Percentiles rank a stretch among this genome's conserved stretches.
phyloP scores from a whole-genome alignment of 169 alveolate species.

The Eimeria falciformis region DNA sequence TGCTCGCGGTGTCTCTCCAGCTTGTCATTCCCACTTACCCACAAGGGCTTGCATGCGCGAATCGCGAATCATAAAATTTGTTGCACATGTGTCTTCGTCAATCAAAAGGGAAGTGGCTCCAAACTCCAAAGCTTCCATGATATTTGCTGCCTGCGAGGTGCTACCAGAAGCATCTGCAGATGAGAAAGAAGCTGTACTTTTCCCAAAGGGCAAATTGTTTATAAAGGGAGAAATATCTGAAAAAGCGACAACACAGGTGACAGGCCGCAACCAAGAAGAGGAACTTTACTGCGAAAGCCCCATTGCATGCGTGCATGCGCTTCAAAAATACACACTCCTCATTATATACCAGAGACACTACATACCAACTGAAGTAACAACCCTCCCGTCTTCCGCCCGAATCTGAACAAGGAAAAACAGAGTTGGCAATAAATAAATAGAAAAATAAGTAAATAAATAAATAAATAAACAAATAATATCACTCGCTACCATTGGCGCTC shows the following conservation, averaged over 20 bases:
- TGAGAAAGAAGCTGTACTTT: slow-evolving; percentile 70
- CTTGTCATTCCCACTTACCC: slow-evolving; percentile 13
- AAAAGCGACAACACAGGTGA: background rate
- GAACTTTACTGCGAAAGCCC: background rate
- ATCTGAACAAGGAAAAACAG: slow-evolving; percentile 35
- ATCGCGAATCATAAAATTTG: slow-evolving; percentile 84
- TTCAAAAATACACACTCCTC: no score
- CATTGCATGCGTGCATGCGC: no score
- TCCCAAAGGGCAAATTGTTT: slow-evolving; percentile 83
- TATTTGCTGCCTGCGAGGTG: slow-evolving; percentile 89
- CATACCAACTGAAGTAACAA: slow-evolving; percentile 72
- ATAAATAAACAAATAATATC: no score
- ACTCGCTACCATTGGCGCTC: no score
- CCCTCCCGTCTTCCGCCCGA: slow-evolving; percentile 76
- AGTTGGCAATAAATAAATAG: no score
- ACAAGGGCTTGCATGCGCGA: slow-evolving; percentile 79
- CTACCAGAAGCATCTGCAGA: slow-evolving; percentile 86
- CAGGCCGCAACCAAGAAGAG: background rate
- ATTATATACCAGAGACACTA: no score
- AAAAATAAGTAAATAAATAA: no score
- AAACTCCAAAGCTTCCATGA: slow-evolving; percentile 87
- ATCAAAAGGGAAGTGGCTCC: slow-evolving; percentile 82
- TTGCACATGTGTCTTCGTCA: slow-evolving; percentile 88
- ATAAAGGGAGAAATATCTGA: slow-evolving; percentile 87
- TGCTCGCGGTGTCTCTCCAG: background rate